phyloP scores from a whole-genome alignment of 352 stramenopile genomes.

The Pythium dissotocum region DNA sequence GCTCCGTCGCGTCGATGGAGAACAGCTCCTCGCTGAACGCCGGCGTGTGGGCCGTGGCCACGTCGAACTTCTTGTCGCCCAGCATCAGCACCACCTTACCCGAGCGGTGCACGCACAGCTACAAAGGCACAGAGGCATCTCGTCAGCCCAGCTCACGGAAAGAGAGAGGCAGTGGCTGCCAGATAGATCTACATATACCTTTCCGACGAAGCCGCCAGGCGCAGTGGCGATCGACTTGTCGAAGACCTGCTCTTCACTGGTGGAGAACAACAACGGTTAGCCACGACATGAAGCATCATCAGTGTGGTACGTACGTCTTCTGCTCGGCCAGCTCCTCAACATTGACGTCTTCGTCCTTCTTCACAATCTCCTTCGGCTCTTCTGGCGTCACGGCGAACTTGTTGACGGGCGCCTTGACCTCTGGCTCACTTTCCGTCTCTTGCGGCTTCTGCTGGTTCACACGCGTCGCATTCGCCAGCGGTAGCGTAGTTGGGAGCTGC shows the following conservation, averaged over 20 bases:
- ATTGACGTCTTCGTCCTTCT: slow-evolving; percentile 32
- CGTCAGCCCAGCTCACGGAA: not conserved
- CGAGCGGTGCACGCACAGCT: slow-evolving; percentile 85
- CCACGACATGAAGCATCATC: not conserved
- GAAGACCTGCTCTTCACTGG: slow-evolving; percentile 60
- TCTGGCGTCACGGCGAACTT: slow-evolving; percentile 28
- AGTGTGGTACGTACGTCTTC: slow-evolving; percentile 16
- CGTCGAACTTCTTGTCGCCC: slow-evolving; percentile 85
- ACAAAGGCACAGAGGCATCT: not conserved
- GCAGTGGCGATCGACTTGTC: slow-evolving; percentile 69
- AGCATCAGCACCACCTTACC: slow-evolving; percentile 86
- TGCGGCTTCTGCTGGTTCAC: slow-evolving; percentile 26
- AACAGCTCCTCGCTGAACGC: slow-evolving; percentile 85
- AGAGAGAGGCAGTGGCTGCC: not conserved
- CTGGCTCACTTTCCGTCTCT: slow-evolving; percentile 26
- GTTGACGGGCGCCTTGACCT: slow-evolving; percentile 31
- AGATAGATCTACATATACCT: slow-evolving; percentile 40
- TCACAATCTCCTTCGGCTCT: slow-evolving; percentile 16
- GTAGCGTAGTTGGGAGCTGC: slow-evolving; percentile 82
- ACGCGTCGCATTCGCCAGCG: slow-evolving; percentile 51
- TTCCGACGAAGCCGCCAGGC: slow-evolving; percentile 80
- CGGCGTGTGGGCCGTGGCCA: slow-evolving; percentile 74
- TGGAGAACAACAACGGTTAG: not conserved
- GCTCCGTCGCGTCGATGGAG: slow-evolving; percentile 71
- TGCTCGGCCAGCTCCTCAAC: slow-evolving; percentile 27